Base-by-base conservation (phyloP, 2,329 filamentous ascomycete species). In the Herpotrichia juniperi region DNA sequence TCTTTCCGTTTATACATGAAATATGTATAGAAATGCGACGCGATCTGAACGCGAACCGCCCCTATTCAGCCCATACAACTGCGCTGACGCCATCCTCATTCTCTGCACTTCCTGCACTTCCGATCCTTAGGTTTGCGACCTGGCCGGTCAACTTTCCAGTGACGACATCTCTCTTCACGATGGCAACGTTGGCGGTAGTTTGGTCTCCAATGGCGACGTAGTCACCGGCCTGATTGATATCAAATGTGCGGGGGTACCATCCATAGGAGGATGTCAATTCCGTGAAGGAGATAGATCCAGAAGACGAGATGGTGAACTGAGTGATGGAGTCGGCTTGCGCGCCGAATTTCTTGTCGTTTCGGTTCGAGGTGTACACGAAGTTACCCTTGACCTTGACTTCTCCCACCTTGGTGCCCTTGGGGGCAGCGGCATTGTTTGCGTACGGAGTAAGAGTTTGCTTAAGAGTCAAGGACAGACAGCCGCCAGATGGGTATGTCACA, bases 271-370 rank as follows among this genome's bases (percentile, higher is more conserved):
- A 69, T 0, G 69, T 69, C 9, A 49, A 57, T 5, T 64, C 70
- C 4, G 65, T 63, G 56, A 65, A 72, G 1, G 59, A 51, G 7
- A 74, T 54, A 2, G 53, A 53, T 6, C 71, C 71, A 16, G 58
- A 58, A 12, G 64, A 53, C 25, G 55, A 58, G 44, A 74, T 72
- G 35, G 58, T 62, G 51, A 68, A 74, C 24, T 69, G 67, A 9
- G 68, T 67, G 17, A 73, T 62, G 4, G 69, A 73, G 43, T 73
- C 69, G 19, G 68, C 64, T 17, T 47, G 47, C 1, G 56, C 73
- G 3, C 50, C 56, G 30, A 71, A 73, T 28, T 64, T 67, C 61
- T 68, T 70, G 51, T 74, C 71, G 49, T 73, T 74, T 24, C 71
- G 65, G 54, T 72, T 73, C 1, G 71, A 60, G 4, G 57, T 59